Evolutionary conservation across 2,329 filamentous ascomycete species (phyloP).

Genomic region (Calonectria pteridis): DNA sequence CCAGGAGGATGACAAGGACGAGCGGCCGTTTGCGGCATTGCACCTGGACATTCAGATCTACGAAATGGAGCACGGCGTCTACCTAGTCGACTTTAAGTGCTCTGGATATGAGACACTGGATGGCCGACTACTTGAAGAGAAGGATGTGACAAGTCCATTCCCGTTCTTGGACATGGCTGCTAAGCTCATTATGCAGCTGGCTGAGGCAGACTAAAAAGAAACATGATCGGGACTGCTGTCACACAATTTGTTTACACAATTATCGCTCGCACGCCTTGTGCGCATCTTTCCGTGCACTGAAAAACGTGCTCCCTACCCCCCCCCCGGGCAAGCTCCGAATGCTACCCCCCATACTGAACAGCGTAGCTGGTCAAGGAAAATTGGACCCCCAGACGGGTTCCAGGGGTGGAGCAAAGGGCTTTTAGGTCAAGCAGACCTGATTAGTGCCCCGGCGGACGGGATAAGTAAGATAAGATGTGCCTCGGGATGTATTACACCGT

Average conservation of each 20-base stretch:
- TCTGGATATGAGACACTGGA: constrained; percentile 90
- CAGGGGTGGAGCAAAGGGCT: constrained; percentile 23
- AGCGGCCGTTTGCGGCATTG: constrained; percentile 82
- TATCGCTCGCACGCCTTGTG: constrained; percentile 4
- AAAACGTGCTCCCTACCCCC: constrained; percentile 3
- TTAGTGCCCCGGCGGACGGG: constrained; percentile 12
- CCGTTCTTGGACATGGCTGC: constrained; percentile 96
- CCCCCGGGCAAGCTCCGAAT: constrained; percentile 26
- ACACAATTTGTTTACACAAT: constrained; percentile 12
- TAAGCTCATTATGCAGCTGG: constrained; percentile 91
- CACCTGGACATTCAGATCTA: constrained; percentile 98
- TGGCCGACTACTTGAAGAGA: constrained; percentile 85
- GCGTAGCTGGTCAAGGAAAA: constrained; percentile 21
- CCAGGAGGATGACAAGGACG: constrained; percentile 48
- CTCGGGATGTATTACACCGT: constrained; percentile 6
- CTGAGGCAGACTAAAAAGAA: constrained; percentile 74
- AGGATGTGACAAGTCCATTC: constrained; percentile 94
- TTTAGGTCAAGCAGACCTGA: constrained; percentile 9
- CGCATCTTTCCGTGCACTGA: neutral
- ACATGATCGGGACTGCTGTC: neutral
- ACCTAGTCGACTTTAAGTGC: constrained; percentile 98
- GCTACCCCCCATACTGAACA: constrained; percentile 17
- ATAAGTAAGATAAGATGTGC: constrained; percentile 16
- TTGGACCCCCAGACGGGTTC: constrained; percentile 3
- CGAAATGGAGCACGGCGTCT: constrained; percentile 91